Percentiles rank a stretch among this genome's conserved stretches.
phyloP scores from a whole-genome alignment of 495 filamentous ascomycete species.

The Rhizodiscina lignyota region DNA sequence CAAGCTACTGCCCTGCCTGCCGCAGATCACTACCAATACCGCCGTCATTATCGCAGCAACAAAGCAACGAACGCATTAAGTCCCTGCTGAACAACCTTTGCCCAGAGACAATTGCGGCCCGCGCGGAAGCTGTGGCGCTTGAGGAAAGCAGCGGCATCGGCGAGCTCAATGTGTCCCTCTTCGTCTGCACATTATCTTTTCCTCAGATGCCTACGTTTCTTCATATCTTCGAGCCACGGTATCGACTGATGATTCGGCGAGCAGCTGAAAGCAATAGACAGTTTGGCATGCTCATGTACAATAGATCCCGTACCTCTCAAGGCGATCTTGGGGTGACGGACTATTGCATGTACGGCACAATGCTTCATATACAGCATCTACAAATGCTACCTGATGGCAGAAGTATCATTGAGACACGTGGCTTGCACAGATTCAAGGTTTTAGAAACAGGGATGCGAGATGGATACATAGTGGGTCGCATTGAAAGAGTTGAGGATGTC shows the following conservation, averaged over 20 bases:
- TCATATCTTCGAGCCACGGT: conserved; percentile 82
- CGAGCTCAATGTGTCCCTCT: conserved; percentile 52
- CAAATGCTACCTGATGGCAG: conserved; percentile 64
- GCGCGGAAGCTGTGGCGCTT: conserved; percentile 37
- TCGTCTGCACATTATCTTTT: conserved; percentile 66
- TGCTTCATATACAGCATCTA: conserved; percentile 54
- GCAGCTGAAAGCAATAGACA: conserved; percentile 52
- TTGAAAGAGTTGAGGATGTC: conserved; percentile 64
- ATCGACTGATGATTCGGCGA: conserved; percentile 73
- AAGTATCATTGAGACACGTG: conserved; percentile 61
- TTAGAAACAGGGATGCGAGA: conserved; percentile 44
- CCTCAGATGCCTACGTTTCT: conserved; percentile 73
- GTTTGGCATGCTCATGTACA: conserved; percentile 76
- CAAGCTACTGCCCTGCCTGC: conserved; percentile 63
- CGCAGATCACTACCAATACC: conserved; percentile 48
- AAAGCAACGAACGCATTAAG: conserved; percentile 44
- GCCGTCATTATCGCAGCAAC: conserved; percentile 32
- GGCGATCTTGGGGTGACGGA: conserved; percentile 36
- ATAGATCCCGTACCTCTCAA: conserved; percentile 35
- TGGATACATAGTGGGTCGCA: conserved; percentile 58
- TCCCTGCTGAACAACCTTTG: conserved; percentile 46
- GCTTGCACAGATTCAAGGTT: conserved; percentile 59
- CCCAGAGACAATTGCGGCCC: conserved; percentile 42
- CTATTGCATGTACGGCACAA: conserved; percentile 63
- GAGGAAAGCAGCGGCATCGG: conserved; percentile 28